A percentile compares a stretch with the other conserved stretches of the same genome.
Conservation (phyloP, 805 yeast species). For the Huiozyma sinensis region DNA sequence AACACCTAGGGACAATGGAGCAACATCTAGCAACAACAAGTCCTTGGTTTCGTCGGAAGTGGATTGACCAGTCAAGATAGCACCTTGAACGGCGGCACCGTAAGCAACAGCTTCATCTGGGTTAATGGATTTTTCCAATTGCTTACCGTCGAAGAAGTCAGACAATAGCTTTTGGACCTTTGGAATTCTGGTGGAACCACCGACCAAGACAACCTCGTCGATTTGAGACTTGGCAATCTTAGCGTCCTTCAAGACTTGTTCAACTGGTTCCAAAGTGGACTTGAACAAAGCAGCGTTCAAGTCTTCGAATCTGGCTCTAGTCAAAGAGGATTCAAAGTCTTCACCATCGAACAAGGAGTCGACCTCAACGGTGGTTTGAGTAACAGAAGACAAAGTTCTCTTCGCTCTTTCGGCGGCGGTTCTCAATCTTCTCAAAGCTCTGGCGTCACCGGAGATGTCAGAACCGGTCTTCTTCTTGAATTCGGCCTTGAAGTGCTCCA, state of each 20-base stretch:
- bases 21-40: constrained; percentile 87
- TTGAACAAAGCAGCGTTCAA: constrained; percentile 89
- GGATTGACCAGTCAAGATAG: constrained; percentile 91
- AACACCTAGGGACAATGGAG: constrained; percentile 98
- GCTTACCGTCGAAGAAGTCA: constrained; percentile 95
- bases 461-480: constrained; percentile 94
- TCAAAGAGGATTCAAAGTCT: constrained; percentile 90
- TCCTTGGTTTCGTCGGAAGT: constrained; percentile 94
- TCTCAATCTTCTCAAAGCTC: constrained; percentile 94
- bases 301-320: constrained; percentile 97
- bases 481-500: constrained; percentile 79
- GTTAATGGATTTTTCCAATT: constrained; percentile 92
- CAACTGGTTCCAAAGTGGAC: constrained; percentile 89
- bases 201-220: constrained; percentile 87
- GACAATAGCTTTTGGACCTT: constrained; percentile 91
- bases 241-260: constrained; percentile 85
- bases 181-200: constrained; percentile 98
- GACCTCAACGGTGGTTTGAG: constrained; percentile 90
- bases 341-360: constrained; percentile 92
- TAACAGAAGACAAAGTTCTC: constrained; percentile 93
- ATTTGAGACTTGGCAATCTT: constrained; percentile 83
- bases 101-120: constrained; percentile 99
- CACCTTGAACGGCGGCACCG: constrained; percentile 99
- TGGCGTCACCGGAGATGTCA: constrained; percentile 81
- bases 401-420: constrained; percentile 98